Conservation (phyloP, 306 rosid genomes). For the Dicorynia guianensis region DNA sequence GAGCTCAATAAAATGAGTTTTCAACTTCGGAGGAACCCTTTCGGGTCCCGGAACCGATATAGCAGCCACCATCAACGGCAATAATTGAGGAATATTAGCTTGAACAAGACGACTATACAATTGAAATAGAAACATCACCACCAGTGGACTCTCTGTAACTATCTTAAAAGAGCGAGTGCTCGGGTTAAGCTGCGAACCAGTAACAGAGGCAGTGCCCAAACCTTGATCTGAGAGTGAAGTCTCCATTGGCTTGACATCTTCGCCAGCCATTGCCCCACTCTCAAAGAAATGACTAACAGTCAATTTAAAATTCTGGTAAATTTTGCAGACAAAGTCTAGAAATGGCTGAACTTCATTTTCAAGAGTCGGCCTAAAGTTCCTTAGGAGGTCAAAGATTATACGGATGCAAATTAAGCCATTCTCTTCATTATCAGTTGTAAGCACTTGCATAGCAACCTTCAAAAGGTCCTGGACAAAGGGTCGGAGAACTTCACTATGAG, state of each 20-base stretch:
- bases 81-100: constrained; percentile 86
- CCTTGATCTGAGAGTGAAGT: constrained; percentile 74
- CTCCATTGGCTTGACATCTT: constrained; percentile 83
- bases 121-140: constrained; percentile 97
- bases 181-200: constrained; percentile 84
- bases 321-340: constrained; percentile 89
- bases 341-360: constrained; percentile 96
- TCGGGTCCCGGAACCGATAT: constrained; percentile 98
- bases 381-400: constrained; percentile 89
- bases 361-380: constrained; percentile 90
- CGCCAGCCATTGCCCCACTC: constrained; percentile 60
- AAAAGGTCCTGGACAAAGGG: constrained; percentile 97
- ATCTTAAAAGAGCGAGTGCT: constrained; percentile 94
- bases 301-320: constrained; percentile 83
- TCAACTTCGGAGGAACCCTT: constrained; percentile 82
- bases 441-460: constrained; percentile 95
- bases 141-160: constrained; percentile 97
- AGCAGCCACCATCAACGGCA: constrained; percentile 97
- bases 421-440: constrained; percentile 94
- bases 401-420: constrained; percentile 90
- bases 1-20: constrained; percentile 83
- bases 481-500: constrained; percentile 97
- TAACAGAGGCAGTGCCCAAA: constrained; percentile 54
- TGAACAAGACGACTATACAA: constrained; percentile 94
- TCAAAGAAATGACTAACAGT: constrained; percentile 95